Conservation (phyloP, 2,329 filamentous ascomycete species). For the Chaetomium strumarium region DNA sequence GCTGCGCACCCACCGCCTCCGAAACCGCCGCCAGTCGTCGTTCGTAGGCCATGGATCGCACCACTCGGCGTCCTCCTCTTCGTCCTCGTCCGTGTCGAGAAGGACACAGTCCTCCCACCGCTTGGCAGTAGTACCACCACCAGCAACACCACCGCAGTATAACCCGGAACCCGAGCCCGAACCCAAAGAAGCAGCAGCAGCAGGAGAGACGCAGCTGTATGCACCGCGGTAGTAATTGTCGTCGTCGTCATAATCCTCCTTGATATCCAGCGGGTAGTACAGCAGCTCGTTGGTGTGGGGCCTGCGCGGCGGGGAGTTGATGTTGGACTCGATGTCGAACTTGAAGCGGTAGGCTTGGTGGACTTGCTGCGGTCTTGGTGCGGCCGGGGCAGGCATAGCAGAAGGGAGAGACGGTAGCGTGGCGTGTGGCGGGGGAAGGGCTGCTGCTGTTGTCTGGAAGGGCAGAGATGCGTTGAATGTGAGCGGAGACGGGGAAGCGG, state of each 20-base stretch:
- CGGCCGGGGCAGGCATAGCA: not conserved
- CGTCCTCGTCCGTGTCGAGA: not conserved
- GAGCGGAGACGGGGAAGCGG: not conserved
- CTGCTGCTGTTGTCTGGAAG: conserved; percentile 1
- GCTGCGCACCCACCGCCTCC: conserved; percentile 30
- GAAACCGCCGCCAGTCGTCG: conserved; percentile 36
- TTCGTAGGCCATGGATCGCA: conserved; percentile 36
- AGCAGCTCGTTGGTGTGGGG: conserved; percentile 38
- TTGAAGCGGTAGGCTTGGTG: conserved; percentile 43
- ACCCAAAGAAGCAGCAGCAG: not conserved
- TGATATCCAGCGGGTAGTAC: conserved; percentile 32
- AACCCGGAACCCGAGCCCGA: not conserved
- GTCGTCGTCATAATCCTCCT: conserved; percentile 27
- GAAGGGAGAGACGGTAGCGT: not conserved
- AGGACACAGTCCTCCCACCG: not conserved
- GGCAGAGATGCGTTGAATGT: not conserved
- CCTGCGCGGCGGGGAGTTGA: conserved; percentile 38
- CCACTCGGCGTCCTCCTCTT: conserved; percentile 27
- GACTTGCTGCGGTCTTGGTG: conserved; percentile 22
- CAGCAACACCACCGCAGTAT: not conserved
- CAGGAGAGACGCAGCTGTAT: not conserved
- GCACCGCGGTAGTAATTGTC: not conserved
- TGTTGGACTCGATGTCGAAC: conserved; percentile 42
- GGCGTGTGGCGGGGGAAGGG: not conserved
- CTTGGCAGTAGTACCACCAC: conserved; percentile 3